phyloP scores from a whole-genome alignment of 257 asterid species.

The Solanum neorickii region DNA sequence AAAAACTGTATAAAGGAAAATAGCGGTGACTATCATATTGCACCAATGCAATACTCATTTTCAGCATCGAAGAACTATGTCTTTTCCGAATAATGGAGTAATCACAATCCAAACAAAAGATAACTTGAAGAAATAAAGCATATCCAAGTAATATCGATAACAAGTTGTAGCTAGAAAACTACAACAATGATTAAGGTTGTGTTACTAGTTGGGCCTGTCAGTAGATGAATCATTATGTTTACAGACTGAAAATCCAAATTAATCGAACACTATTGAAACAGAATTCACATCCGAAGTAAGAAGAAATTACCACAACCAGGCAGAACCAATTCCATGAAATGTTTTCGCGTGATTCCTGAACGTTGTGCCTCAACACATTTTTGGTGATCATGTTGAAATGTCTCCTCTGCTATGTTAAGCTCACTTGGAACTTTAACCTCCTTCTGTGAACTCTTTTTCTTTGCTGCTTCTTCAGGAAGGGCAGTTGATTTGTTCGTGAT shows the following conservation, averaged over 20 bases:
- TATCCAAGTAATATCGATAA: neutral
- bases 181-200: neutral
- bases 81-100: neutral
- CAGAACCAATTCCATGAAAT: constrained; percentile 46
- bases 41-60: neutral
- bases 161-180: neutral
- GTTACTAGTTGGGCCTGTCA: neutral
- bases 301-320: constrained; percentile 51
- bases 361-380: constrained; percentile 56
- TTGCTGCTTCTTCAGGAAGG: constrained; percentile 24
- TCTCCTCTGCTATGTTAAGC: constrained; percentile 20
- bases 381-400: constrained; percentile 55
- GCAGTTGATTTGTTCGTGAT: constrained; percentile 54
- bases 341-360: neutral
- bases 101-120: neutral
- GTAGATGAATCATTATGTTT: neutral
- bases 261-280: neutral
- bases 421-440: constrained; percentile 4
- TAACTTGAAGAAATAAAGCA: neutral
- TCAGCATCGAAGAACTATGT: neutral
- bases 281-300: neutral
- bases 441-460: constrained; percentile 19
- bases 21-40: neutral
- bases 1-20: neutral
- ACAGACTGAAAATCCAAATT: neutral